Evolutionary conservation across 768 basidiomycete genomes (phyloP).

Genomic region (Sarcomyxa edulis): DNA sequence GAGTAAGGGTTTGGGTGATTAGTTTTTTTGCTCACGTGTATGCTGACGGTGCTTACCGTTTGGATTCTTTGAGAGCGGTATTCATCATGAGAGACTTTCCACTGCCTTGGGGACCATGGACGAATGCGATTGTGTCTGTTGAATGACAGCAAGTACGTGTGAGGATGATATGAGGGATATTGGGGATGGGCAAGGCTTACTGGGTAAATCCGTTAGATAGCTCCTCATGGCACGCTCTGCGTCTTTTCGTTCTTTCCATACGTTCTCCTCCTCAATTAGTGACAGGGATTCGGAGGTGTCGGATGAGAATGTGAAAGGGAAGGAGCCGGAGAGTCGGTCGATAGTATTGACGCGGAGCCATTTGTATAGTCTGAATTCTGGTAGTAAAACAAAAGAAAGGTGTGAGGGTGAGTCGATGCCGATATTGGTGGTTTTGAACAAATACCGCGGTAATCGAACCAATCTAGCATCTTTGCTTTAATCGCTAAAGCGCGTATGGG

Average conservation of each 20-base stretch:
- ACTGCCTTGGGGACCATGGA: constrained; percentile 82
- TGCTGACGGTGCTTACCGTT: constrained; percentile 41
- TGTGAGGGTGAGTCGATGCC: too few relatives aligned
- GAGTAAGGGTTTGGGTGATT: too few relatives aligned
- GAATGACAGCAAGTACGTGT: neutral
- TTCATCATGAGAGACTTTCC: constrained; percentile 66
- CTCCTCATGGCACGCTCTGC: constrained; percentile 62
- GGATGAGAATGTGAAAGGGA: neutral
- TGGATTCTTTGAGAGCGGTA: constrained; percentile 42
- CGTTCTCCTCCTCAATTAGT: constrained; percentile 27
- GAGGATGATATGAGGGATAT: neutral
- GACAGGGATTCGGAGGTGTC: neutral
- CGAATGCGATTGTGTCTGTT: constrained; percentile 67
- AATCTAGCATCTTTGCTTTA: constrained; percentile 73
- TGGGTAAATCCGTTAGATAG: constrained; percentile 77
- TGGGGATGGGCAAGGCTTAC: constrained; percentile 30
- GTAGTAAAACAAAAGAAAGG: neutral
- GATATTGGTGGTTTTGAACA: constrained; percentile 4
- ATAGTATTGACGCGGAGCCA: constrained; percentile 68
- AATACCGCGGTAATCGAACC: constrained; percentile 76
- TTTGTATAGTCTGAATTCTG: constrained; percentile 71
- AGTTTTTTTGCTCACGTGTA: too few relatives aligned
- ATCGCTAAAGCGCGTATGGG: constrained; percentile 84
- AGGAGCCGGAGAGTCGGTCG: constrained; percentile 29
- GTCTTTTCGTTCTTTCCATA: constrained; percentile 84